Percentiles rank a stretch among this genome's conserved stretches.
Evolutionary conservation across 2,329 filamentous ascomycete genomes (phyloP).

Genomic region (Diaporthe vexans): DNA sequence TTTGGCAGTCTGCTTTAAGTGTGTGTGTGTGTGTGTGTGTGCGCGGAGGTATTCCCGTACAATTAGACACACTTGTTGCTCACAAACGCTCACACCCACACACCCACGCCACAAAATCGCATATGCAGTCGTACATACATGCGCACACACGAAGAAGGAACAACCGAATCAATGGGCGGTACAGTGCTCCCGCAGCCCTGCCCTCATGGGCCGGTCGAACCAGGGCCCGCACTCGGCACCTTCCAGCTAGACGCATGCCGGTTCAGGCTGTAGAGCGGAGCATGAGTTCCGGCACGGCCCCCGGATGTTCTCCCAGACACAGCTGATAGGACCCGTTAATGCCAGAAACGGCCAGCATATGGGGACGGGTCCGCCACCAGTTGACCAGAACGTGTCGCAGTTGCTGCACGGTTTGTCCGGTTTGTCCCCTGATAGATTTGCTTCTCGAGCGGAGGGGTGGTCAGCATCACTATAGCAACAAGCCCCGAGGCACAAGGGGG

Average conservation of each 20-base stretch:
- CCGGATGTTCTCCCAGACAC: background rate
- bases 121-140: constrained; percentile 2
- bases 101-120: background rate
- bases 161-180: background rate
- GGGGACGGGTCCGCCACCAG: too few relatives aligned
- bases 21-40: background rate
- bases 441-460: background rate
- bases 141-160: background rate
- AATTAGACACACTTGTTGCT: background rate
- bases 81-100: background rate
- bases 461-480: constrained; percentile 1
- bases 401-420: background rate
- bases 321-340: background rate
- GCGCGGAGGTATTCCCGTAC: background rate
- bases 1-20: background rate
- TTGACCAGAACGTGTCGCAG: constrained; percentile 1
- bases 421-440: background rate
- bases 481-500: constrained; percentile 13
- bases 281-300: background rate
- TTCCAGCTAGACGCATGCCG: background rate
- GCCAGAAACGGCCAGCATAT: background rate
- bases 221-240: background rate
- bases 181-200: background rate
- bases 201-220: constrained; percentile 5
- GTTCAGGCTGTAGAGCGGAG: constrained; percentile 22